Base-by-base conservation (phyloP, 1,139 yeast genomes). In the Yamadazyma trypodendri region DNA sequence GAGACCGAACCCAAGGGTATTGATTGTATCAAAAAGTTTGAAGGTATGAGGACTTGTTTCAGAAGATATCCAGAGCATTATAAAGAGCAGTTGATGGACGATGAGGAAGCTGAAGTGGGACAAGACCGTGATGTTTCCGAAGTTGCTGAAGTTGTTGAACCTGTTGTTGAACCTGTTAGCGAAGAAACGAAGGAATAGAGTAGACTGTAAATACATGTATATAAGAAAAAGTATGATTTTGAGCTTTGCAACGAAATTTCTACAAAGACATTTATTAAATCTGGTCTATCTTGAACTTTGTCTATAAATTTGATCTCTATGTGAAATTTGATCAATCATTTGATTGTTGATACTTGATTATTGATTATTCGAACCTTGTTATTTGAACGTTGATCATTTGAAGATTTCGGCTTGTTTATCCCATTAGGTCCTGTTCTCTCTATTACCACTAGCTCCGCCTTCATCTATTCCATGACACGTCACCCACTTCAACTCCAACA, bases 1-100 rank as follows among this genome's bases (percentile, higher is more conserved):
- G 89, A 84, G 58, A 84, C 86, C 40, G 99, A 92, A 58, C 97
- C 97, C 56, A 92, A 92, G 71, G 98, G 98, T 39, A 83, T 87
- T 45, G 97, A 94, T 60, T 92, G 99, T 68, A 83, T 92, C 51
- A 92, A 87, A 55, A 88, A 88, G 65, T 89, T 92, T 66, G 81
- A 84, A 56, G 78, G 72, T 52, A 92, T 94, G 99, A 96, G 95
- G 72, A 76, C 79, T 48, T 94, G 99, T 68, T 94, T 94, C 79
- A 84, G 92, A 69, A 71, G 77, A 58, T 79, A 92, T 64, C 98
- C 98, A 27, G 98, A 94, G 45, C 84, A 87, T 42, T 94, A 94
- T 63, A 86, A 90, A 48, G 97, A 90, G 56, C 96, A 89, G 63
- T 74, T 90, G 51, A 79, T 84, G 59, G 92, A 82, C 38, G 94